Conservation (phyloP, 352 stramenopile genomes). For the Aphanomyces astaci region DNA sequence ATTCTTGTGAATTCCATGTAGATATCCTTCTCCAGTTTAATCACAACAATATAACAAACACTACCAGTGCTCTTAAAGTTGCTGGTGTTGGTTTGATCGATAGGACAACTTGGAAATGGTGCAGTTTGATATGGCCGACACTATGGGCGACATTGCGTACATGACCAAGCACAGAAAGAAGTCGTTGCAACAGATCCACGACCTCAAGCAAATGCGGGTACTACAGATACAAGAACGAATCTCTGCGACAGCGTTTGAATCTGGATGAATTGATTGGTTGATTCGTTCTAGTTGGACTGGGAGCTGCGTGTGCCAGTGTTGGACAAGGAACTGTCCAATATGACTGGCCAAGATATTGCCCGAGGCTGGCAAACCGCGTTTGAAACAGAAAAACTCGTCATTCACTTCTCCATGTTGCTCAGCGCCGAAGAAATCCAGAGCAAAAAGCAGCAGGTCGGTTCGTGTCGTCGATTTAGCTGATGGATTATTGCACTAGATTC, state of each 20-base stretch:
- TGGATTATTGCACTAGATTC: neutral
- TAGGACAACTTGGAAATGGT: slow-evolving; percentile 53
- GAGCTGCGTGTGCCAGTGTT: slow-evolving; percentile 62
- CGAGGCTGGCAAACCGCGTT: slow-evolving; percentile 74
- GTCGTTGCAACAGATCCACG: slow-evolving; percentile 52
- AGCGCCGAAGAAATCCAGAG: slow-evolving; percentile 67
- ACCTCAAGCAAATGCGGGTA: slow-evolving; percentile 61
- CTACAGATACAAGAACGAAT: neutral
- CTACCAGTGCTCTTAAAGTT: too few relatives aligned
- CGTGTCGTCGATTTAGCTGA: neutral
- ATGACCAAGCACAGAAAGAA: slow-evolving; percentile 74
- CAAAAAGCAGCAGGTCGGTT: slow-evolving; percentile 43
- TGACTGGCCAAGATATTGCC: slow-evolving; percentile 65
- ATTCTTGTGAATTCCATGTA: too few relatives aligned
- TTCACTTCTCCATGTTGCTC: slow-evolving; percentile 61
- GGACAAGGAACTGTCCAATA: slow-evolving; percentile 51
- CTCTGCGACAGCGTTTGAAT: too few relatives aligned
- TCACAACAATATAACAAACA: too few relatives aligned
- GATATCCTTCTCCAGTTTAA: too few relatives aligned
- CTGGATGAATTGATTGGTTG: too few relatives aligned
- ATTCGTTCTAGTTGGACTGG: slow-evolving; percentile 49
- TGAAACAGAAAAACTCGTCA: slow-evolving; percentile 60
- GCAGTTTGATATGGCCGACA: slow-evolving; percentile 61
- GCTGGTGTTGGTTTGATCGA: too few relatives aligned
- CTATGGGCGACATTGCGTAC: slow-evolving; percentile 47